Conservation (phyloP, 2,329 filamentous ascomycete genomes). For the Ilyonectria sp. region DNA sequence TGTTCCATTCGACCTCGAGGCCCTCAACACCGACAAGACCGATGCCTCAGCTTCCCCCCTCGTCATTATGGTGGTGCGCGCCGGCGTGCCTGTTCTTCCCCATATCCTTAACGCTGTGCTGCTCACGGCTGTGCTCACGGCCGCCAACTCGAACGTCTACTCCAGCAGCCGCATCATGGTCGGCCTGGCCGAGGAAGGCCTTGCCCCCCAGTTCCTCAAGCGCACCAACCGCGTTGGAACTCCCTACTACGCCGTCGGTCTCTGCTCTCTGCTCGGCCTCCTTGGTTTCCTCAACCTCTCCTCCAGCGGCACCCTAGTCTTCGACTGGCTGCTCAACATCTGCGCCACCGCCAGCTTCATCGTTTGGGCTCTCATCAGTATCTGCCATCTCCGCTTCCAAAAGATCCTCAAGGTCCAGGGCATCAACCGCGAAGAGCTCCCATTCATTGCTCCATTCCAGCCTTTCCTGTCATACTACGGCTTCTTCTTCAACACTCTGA, state of each 20-base stretch:
- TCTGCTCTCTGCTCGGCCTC: constrained; percentile 70
- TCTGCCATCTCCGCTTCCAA: constrained; percentile 77
- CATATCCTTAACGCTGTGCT: constrained; percentile 85
- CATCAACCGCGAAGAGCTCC: constrained; percentile 70
- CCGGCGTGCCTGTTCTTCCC: constrained; percentile 75
- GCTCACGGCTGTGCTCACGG: constrained; percentile 83
- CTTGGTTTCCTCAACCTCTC: constrained; percentile 79
- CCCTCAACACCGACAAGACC: constrained; percentile 65
- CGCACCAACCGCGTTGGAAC: constrained; percentile 74
- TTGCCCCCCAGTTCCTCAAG: constrained; percentile 73
- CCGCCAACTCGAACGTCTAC: constrained; percentile 84
- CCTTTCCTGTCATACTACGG: constrained; percentile 78
- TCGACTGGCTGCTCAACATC: constrained; percentile 82
- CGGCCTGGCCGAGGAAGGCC: constrained; percentile 74
- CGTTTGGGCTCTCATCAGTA: constrained; percentile 77
- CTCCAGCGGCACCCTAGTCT: constrained; percentile 70
- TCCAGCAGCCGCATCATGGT: constrained; percentile 79
- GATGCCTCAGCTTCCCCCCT: constrained; percentile 77
- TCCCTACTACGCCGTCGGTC: constrained; percentile 72
- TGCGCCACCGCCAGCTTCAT: constrained; percentile 79
- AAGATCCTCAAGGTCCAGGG: constrained; percentile 69
- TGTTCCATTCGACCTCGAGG: constrained; percentile 73
- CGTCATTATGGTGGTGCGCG: constrained; percentile 72
- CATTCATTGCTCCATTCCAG: constrained; percentile 74
- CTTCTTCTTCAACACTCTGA: constrained; percentile 74